A percentile compares a stretch with the other conserved stretches of the same genome.
phyloP scores from a whole-genome alignment of 768 basidiomycete species.

The Galerina sulciceps region DNA sequence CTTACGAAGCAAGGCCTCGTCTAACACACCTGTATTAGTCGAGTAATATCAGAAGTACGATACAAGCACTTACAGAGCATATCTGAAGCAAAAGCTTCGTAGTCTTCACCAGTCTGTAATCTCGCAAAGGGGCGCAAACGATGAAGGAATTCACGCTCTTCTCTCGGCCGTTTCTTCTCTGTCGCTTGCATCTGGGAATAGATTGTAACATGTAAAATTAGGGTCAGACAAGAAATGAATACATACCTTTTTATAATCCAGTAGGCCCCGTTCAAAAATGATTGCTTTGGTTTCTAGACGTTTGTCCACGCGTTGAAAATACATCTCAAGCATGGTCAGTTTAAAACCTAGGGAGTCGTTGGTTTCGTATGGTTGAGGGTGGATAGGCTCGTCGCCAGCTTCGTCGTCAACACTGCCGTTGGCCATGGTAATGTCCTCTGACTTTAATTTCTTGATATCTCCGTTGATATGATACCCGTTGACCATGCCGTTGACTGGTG shows the following conservation, averaged over 20 bases:
- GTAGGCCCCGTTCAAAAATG: constrained; percentile 88
- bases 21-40: constrained; percentile 39
- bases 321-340: constrained; percentile 87
- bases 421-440: constrained; percentile 52
- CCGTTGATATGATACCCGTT: constrained; percentile 51
- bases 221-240: background rate
- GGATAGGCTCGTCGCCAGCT: constrained; percentile 64
- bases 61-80: constrained; percentile 72
- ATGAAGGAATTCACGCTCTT: constrained; percentile 90
- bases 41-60: constrained; percentile 1
- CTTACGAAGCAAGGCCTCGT: constrained; percentile 86
- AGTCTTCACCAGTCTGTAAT: constrained; percentile 90
- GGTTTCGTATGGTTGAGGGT: constrained; percentile 83
- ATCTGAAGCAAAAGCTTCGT: constrained; percentile 85
- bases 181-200: constrained; percentile 77
- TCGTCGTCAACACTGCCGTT: constrained; percentile 60
- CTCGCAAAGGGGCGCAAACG: constrained; percentile 90
- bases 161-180: constrained; percentile 89
- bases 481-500: constrained; percentile 42
- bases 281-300: constrained; percentile 84
- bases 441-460: constrained; percentile 42
- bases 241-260: constrained; percentile 93
- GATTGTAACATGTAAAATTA: constrained; percentile 10
- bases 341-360: constrained; percentile 86
- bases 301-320: constrained; percentile 86